These are phyloP conservation scores for Myxozyma neglecta DNA, from an alignment of 805 yeast genomes.

Conservation along the genomic window DNA sequence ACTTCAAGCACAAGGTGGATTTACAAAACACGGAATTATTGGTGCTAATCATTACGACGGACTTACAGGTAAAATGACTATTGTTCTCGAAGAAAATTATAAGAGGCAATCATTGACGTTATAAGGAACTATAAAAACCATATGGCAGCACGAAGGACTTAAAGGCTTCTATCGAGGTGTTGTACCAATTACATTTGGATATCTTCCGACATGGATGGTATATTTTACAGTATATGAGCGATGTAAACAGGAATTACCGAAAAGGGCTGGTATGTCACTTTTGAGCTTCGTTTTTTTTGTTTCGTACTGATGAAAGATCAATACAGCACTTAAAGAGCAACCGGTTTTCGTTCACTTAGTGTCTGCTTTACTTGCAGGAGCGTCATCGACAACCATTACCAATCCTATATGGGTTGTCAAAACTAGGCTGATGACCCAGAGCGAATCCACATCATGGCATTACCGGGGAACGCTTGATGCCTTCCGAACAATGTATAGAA, in stretches of 20 bases:
- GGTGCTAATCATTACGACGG: slow-evolving; percentile 26
- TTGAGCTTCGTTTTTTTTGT: not conserved
- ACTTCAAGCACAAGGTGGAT: slow-evolving; percentile 83
- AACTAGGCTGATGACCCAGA: slow-evolving; percentile 75
- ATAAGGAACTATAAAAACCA: slow-evolving; percentile 60
- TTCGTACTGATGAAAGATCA: not conserved
- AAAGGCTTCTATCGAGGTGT: slow-evolving; percentile 86
- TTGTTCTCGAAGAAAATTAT: not conserved
- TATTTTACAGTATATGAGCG: slow-evolving; percentile 88
- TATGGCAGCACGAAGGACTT: slow-evolving; percentile 74
- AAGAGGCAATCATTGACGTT: not conserved
- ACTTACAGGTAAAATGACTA: slow-evolving; percentile 11
- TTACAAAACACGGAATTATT: slow-evolving; percentile 32
- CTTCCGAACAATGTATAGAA: slow-evolving; percentile 67
- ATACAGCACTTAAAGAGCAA: slow-evolving; percentile 37
- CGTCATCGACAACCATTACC: slow-evolving; percentile 76
- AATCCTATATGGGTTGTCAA: slow-evolving; percentile 98
- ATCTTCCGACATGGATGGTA: slow-evolving; percentile 96
- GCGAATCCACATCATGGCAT: slow-evolving; percentile 41
- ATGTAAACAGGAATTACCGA: slow-evolving; percentile 50
- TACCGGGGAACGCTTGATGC: slow-evolving; percentile 85
- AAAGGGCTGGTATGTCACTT: not conserved
- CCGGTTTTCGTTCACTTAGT: slow-evolving; percentile 45
- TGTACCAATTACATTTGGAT: slow-evolving; percentile 89
- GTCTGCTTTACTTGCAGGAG: slow-evolving; percentile 85